Evolutionary conservation across 192 early-diverging fungal species (phyloP), one percentile per base, ranked within the genome.

Genomic region (Phlyctochytrium bullatum): DNA sequence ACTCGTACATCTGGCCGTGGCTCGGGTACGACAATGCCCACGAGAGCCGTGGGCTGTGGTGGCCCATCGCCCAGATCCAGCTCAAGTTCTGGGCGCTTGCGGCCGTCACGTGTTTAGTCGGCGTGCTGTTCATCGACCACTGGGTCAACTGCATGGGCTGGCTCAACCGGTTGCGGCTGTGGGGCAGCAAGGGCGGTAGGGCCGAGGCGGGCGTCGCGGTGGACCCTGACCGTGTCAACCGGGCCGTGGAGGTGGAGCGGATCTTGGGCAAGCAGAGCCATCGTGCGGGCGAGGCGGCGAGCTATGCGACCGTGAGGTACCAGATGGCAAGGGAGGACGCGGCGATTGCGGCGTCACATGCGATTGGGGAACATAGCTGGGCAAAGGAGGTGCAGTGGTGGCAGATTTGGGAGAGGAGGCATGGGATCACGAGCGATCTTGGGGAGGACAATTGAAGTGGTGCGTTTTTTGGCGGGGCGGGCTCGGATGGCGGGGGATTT

Each of bases 341-440:
- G 3, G 27, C 34, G 29, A 30, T 66, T 40, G 70, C 70, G 3
- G 70, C 70, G 27, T 10, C 36, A 35, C 34, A 66, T 66, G 70
- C 70, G 4, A 23, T 52, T 10, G 70, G 70, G 27, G 70, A 66
- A 56, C 70, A 72, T 52, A 35, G 66, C 51, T 72, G 70, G 70
- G 70, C 54, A n/a, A 58, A 72, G 25, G 70, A 72, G 35, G 70
- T 72, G 17, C 52, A n/a, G 24, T 72, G 70, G 70, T 72, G 70
- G 70, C 70, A 72, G 47, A 34, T 57, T 23, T 72, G 70, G 70
- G 70, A 72, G 34, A 58, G 59, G 64, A n/a, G 30, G 16, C 70
- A 71, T 36, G 47, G 47, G 6, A 51, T 71, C n/a, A 34, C 36
- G 10, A 53, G 61, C 32, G 28, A 25, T n/a, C 36, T 71, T n/a